These are phyloP conservation scores for Astraeus odoratus DNA, from an alignment of 768 basidiomycete genomes.

Conservation along the genomic window DNA sequence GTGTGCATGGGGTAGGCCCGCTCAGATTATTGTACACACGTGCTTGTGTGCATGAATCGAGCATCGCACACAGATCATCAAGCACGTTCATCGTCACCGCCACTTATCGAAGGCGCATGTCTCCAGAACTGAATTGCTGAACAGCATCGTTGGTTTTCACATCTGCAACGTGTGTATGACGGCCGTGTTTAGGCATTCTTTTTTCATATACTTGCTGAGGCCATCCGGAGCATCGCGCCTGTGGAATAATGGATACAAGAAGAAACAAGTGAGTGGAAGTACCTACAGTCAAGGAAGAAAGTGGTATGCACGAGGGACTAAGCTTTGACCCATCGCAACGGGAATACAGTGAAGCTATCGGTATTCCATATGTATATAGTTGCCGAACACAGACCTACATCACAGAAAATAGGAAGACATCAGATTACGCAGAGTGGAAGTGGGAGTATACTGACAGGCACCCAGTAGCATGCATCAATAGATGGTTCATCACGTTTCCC, in stretches of 20 bases:
- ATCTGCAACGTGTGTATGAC: slow-evolving; percentile 23
- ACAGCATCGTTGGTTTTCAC: slow-evolving; percentile 25
- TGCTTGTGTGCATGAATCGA: slow-evolving; percentile 8
- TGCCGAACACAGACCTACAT: slow-evolving; percentile 35
- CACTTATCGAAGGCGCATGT: slow-evolving; percentile 30
- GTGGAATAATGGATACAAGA: not conserved
- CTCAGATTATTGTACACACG: not conserved
- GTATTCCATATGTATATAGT: slow-evolving; percentile 38
- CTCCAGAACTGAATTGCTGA: slow-evolving; percentile 20
- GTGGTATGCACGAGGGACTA: slow-evolving; percentile 35
- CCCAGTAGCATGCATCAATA: slow-evolving; percentile 28
- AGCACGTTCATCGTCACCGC: slow-evolving; percentile 26
- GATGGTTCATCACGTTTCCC: slow-evolving; percentile 38
- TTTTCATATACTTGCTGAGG: slow-evolving; percentile 33
- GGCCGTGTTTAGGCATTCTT: slow-evolving; percentile 34
- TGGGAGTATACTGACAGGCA: slow-evolving; percentile 27
- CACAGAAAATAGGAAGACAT: slow-evolving; percentile 1
- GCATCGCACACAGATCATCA: slow-evolving; percentile 35
- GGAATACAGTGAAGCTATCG: slow-evolving; percentile 29
- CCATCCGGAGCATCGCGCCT: slow-evolving; percentile 40
- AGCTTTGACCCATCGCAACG: slow-evolving; percentile 29
- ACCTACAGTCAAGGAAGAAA: slow-evolving; percentile 35
- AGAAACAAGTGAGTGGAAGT: not conserved
- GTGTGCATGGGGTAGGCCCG: not conserved
- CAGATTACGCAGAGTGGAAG: not conserved